Percentiles rank a stretch among this genome's conserved stretches.
Conservation (phyloP, 1,139 yeast species). For the Debaryomyces robertsiae region DNA sequence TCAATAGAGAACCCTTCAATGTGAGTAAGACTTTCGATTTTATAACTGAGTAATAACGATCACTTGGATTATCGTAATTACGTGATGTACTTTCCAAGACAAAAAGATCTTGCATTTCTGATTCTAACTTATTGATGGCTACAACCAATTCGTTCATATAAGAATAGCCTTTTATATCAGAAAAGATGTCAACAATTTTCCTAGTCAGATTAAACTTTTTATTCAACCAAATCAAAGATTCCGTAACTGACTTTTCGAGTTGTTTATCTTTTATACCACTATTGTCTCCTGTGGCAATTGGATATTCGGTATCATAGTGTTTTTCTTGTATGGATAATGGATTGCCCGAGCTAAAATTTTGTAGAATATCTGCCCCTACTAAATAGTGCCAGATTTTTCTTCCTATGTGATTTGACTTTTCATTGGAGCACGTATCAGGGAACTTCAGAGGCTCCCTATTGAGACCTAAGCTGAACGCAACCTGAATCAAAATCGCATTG, state of each 20-base stretch:
- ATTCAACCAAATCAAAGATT: slow-evolving; percentile 8
- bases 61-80: not conserved
- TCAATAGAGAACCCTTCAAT: slow-evolving; percentile 25
- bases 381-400: slow-evolving; percentile 56
- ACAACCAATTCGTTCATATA: slow-evolving; percentile 19
- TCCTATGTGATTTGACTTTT: slow-evolving; percentile 36
- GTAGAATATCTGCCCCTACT: slow-evolving; percentile 33
- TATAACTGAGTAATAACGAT: not conserved
- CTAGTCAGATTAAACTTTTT: not conserved
- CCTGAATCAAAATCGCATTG: slow-evolving; percentile 44
- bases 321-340: slow-evolving; percentile 34
- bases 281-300: slow-evolving; percentile 2
- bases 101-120: slow-evolving; percentile 13
- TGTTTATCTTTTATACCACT: slow-evolving; percentile 15
- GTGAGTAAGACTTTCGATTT: slow-evolving; percentile 4
- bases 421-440: slow-evolving; percentile 25
- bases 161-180: slow-evolving; percentile 21
- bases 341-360: slow-evolving; percentile 43
- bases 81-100: slow-evolving; percentile 10
- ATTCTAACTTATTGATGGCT: slow-evolving; percentile 20
- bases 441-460: slow-evolving; percentile 46
- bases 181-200: slow-evolving; percentile 15
- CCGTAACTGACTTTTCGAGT: slow-evolving; percentile 19
- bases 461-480: slow-evolving; percentile 49
- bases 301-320: slow-evolving; percentile 38